Evolutionary conservation across 2,329 filamentous ascomycete species (phyloP).

Genomic region (Dothistroma pini): DNA sequence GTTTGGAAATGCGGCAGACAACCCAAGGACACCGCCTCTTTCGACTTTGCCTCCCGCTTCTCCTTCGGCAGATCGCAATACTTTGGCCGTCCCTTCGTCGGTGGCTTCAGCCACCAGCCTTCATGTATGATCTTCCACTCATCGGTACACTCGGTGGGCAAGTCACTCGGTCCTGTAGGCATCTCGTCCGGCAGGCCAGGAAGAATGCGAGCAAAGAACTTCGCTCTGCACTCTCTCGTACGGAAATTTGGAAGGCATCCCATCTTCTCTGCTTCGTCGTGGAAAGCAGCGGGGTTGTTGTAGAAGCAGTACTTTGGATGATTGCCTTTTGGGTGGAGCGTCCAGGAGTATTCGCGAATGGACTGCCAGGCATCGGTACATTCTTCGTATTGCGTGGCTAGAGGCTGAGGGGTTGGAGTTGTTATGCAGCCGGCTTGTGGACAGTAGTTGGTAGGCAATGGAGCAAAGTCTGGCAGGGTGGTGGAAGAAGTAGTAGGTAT

Average conservation of each 20-base stretch:
- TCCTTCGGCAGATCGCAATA: not conserved
- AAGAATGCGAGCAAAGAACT: not conserved
- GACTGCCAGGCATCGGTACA: not conserved
- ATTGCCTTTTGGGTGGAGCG: not conserved
- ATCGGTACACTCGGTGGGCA: not conserved
- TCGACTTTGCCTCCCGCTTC: not conserved
- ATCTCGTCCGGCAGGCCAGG: not conserved
- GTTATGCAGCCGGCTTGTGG: not conserved
- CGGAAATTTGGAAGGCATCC: not conserved
- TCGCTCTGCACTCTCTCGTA: not conserved
- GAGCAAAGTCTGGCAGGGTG: not conserved
- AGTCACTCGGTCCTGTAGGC: not conserved
- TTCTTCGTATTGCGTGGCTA: not conserved
- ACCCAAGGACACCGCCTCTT: not conserved
- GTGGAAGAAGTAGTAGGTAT: too few species aligned
- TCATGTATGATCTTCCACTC: not conserved
- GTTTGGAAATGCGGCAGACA: not conserved
- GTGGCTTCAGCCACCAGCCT: not conserved
- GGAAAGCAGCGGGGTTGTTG: not conserved
- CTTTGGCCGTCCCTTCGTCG: not conserved
- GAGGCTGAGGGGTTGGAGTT: not conserved
- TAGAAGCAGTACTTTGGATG: not conserved
- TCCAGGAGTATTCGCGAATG: not conserved
- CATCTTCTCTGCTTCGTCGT: not conserved
- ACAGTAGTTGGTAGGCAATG: not conserved